phyloP scores from a whole-genome alignment of 805 yeast species.

The Hyphopichia homilentoma region DNA sequence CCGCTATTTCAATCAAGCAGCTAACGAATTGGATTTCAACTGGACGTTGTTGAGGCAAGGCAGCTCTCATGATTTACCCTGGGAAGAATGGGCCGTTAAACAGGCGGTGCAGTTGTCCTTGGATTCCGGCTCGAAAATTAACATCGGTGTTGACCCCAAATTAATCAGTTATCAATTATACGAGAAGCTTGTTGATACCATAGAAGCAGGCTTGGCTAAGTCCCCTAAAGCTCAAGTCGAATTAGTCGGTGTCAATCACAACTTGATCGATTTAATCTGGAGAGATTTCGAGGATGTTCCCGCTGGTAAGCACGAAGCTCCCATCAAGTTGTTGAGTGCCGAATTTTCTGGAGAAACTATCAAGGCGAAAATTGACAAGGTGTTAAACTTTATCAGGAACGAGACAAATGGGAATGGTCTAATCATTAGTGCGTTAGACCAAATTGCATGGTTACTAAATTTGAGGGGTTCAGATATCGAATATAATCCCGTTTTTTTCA shows the following conservation, averaged over 20 bases:
- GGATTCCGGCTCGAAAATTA: slow-evolving; percentile 39
- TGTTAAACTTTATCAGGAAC: slow-evolving; percentile 23
- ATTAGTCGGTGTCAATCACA: slow-evolving; percentile 46
- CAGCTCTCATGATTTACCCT: slow-evolving; percentile 44
- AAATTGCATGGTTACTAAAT: slow-evolving; percentile 78
- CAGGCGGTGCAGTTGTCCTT: slow-evolving; percentile 48
- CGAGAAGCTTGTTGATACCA: slow-evolving; percentile 25
- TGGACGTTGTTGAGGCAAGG: slow-evolving; percentile 57
- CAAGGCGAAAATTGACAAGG: slow-evolving; percentile 50
- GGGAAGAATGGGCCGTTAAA: slow-evolving; percentile 57
- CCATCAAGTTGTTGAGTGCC: slow-evolving; percentile 47
- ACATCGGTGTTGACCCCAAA: slow-evolving; percentile 49
- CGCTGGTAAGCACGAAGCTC: slow-evolving; percentile 40
- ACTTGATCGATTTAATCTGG: slow-evolving; percentile 79
- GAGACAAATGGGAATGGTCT: slow-evolving; percentile 26
- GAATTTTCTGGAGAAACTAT: slow-evolving; percentile 65
- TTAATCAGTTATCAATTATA: slow-evolving; percentile 37
- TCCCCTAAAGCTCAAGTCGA: slow-evolving; percentile 32
- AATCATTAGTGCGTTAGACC: slow-evolving; percentile 66
- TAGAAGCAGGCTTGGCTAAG: slow-evolving; percentile 21
- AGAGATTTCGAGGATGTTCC: slow-evolving; percentile 62
- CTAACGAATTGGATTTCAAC: slow-evolving; percentile 55
- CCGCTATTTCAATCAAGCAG: slow-evolving; percentile 57
- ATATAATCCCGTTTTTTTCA: slow-evolving; percentile 51
- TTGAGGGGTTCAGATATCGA: slow-evolving; percentile 54